Evolutionary conservation across 345 rosid species (phyloP).

Genomic region (Balakata baccata): DNA sequence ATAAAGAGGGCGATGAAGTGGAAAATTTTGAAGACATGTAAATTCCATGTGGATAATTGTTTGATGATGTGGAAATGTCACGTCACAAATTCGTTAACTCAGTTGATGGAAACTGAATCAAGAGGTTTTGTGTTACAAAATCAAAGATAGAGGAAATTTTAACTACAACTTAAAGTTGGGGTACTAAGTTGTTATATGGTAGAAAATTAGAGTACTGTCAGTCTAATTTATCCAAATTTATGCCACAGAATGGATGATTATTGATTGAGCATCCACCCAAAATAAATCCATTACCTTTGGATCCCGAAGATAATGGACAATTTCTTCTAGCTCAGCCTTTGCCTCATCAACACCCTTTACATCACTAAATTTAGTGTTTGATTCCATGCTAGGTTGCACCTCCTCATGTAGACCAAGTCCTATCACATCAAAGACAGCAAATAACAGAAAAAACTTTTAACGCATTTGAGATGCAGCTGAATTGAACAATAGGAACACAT

Average conservation of each 20-base stretch:
- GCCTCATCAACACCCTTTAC: slow-evolving; percentile 99
- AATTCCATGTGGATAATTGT: too few species aligned
- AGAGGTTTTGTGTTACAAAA: too few species aligned
- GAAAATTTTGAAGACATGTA: too few species aligned
- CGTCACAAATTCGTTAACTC: too few species aligned
- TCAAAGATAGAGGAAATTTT: too few species aligned
- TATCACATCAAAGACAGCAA: slow-evolving; percentile 22
- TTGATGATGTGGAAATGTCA: too few species aligned
- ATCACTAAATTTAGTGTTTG: slow-evolving; percentile 82
- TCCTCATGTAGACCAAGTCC: slow-evolving; percentile 95
- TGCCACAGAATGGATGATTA: not conserved
- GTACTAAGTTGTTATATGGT: too few species aligned
- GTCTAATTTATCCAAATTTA: too few species aligned
- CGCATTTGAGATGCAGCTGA: slow-evolving; percentile 3
- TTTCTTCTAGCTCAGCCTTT: slow-evolving; percentile 90
- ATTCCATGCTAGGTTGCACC: slow-evolving; percentile 92
- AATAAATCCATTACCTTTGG: slow-evolving; percentile 57
- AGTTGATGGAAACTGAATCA: too few species aligned
- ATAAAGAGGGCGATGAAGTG: too few species aligned
- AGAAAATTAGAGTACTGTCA: too few species aligned
- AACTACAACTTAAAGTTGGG: too few species aligned
- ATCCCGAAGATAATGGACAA: slow-evolving; percentile 94
- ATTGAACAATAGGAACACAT: slow-evolving; percentile 11
- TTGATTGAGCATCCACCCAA: not conserved
- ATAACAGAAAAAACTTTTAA: not conserved